phyloP scores from a whole-genome alignment of 1,284 basidiomycete genomes.

The Fereydounia khargensis region DNA sequence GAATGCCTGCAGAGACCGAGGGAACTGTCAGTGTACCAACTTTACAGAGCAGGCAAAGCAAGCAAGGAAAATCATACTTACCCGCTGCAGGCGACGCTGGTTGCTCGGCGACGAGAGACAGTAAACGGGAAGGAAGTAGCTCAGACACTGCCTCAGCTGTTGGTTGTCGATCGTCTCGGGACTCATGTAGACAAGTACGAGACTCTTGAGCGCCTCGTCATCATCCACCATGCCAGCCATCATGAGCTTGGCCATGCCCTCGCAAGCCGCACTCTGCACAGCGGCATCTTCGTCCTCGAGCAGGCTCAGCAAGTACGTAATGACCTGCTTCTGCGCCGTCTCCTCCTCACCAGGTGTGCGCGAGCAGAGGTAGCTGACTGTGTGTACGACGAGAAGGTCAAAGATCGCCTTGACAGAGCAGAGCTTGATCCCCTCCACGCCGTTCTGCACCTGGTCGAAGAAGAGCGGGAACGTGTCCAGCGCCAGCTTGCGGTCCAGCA shows the following conservation, averaged over 20 bases:
- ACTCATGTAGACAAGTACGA: slow-evolving; percentile 81
- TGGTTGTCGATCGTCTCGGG: slow-evolving; percentile 82
- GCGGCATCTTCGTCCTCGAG: slow-evolving; percentile 67
- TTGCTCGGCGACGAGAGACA: slow-evolving; percentile 80
- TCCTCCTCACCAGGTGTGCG: slow-evolving; percentile 38
- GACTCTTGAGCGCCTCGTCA: slow-evolving; percentile 66
- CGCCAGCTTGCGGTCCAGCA: slow-evolving; percentile 88
- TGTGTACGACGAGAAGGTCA: slow-evolving; percentile 86
- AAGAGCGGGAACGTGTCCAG: slow-evolving; percentile 87
- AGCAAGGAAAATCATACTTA: no score
- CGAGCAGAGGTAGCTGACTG: slow-evolving; percentile 69
- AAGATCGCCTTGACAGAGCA: slow-evolving; percentile 84
- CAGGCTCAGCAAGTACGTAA: slow-evolving; percentile 46
- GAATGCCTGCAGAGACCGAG: slow-evolving; percentile 68
- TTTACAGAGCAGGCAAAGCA: no score
- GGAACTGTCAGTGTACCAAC: no score
- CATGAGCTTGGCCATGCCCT: slow-evolving; percentile 86
- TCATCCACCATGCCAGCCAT: slow-evolving; percentile 66
- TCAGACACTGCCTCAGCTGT: slow-evolving; percentile 83
- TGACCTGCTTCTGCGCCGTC: slow-evolving; percentile 43
- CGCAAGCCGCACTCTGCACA: slow-evolving; percentile 74
- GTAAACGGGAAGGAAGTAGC: slow-evolving; percentile 94
- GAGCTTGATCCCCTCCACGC: slow-evolving; percentile 74
- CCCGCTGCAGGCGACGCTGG: slow-evolving; percentile 75
- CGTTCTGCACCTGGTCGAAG: slow-evolving; percentile 75